These are phyloP conservation scores for Xylaria telfairii DNA, from an alignment of 495 filamentous ascomycete genomes.

Conservation along the genomic window DNA sequence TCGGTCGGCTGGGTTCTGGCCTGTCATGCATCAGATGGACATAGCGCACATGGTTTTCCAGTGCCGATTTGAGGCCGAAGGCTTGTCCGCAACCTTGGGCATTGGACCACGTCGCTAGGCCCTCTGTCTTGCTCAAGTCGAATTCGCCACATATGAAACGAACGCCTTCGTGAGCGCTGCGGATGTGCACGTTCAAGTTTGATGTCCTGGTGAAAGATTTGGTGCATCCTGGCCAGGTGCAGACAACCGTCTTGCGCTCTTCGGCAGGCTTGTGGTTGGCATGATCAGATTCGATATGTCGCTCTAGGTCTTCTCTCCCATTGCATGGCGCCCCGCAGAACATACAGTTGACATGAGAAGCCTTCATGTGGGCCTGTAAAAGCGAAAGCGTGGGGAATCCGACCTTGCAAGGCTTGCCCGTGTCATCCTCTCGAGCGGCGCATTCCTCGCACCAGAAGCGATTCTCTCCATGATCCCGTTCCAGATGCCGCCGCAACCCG, in stretches of 20 bases:
- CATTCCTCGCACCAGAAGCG: slow-evolving; percentile 79
- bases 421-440: slow-evolving; percentile 35
- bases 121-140: slow-evolving; percentile 62
- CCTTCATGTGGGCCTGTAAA: slow-evolving; percentile 73
- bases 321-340: slow-evolving; percentile 72
- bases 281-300: slow-evolving; percentile 74
- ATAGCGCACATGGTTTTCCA: slow-evolving; percentile 82
- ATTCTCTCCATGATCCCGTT: slow-evolving; percentile 68
- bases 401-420: slow-evolving; percentile 39
- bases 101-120: slow-evolving; percentile 67
- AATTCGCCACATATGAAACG: slow-evolving; percentile 76
- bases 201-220: slow-evolving; percentile 77
- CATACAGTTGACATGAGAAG: slow-evolving; percentile 73
- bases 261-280: slow-evolving; percentile 61
- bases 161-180: slow-evolving; percentile 72
- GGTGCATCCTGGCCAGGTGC: slow-evolving; percentile 68
- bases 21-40: slow-evolving; percentile 68
- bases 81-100: slow-evolving; percentile 70
- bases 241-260: slow-evolving; percentile 66
- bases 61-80: slow-evolving; percentile 71
- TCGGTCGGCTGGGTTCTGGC: slow-evolving; percentile 45
- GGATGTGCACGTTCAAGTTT: slow-evolving; percentile 80
- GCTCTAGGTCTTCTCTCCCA: slow-evolving; percentile 64
- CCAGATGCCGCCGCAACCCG: slow-evolving; percentile 73
- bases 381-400: slow-evolving; percentile 74